These are phyloP conservation scores for Plasmodium reichenowi DNA, from an alignment of 169 alveolate genomes.

Conservation along the genomic window DNA sequence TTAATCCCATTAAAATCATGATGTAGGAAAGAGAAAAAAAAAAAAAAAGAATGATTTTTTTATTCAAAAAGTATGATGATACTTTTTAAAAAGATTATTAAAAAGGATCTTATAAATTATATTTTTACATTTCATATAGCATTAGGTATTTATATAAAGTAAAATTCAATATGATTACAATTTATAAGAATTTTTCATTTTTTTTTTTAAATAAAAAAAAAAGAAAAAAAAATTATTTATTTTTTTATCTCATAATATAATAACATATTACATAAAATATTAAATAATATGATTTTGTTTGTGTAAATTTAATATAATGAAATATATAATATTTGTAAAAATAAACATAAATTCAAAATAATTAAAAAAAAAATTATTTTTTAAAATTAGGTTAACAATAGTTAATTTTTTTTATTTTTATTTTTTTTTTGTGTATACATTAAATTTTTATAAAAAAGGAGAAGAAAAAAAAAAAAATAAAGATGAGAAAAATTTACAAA, in stretches of 20 bases:
- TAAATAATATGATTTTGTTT: no score
- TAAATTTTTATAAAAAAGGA: no score
- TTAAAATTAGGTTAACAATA: no score
- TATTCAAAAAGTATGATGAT: constrained; percentile 29
- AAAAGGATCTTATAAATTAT: constrained; percentile 30
- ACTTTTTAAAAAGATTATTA: background rate
- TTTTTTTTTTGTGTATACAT: no score
- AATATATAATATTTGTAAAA: no score
- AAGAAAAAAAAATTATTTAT: no score
- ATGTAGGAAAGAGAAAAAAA: constrained; percentile 60
- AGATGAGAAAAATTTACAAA: background rate
- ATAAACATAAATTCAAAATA: no score
- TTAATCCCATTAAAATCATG: constrained; percentile 75
- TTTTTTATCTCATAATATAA: background rate
- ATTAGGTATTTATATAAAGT: constrained; percentile 10
- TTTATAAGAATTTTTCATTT: constrained; percentile 14
- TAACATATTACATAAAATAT: no score
- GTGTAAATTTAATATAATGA: no score
- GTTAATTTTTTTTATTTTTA: no score
- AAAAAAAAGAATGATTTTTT: background rate
- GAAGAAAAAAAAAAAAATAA: no score
- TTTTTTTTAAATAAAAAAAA: background rate
- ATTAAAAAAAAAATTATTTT: no score
- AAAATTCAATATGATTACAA: constrained; percentile 6
- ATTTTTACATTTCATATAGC: constrained; percentile 63